phyloP scores from a whole-genome alignment of 139 green algal species.

The Zygnema cylindricum region DNA sequence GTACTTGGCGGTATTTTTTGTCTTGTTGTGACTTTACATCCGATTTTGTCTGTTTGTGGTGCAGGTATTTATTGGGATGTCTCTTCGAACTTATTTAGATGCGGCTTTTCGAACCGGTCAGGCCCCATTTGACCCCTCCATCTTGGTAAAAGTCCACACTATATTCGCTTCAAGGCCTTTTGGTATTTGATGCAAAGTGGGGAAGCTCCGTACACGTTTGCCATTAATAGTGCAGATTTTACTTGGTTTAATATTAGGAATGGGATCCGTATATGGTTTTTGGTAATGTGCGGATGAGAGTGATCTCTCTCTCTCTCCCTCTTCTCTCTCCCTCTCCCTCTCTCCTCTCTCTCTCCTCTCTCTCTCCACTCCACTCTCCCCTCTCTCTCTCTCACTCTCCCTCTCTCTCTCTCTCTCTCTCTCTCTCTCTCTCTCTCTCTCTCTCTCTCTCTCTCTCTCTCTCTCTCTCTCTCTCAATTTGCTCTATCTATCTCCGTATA shows the following conservation, averaged over 20 bases:
- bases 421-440: neutral
- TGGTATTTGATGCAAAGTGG: too few relatives aligned
- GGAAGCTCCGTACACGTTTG: too few relatives aligned
- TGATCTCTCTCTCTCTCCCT: too few relatives aligned
- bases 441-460: neutral
- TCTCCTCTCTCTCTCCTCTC: conserved; percentile 1
- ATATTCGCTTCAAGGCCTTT: too few relatives aligned
- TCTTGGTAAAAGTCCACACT: conserved; percentile 78
- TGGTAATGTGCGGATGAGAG: too few relatives aligned
- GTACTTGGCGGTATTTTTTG: too few relatives aligned
- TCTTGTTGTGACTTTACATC: too few relatives aligned
- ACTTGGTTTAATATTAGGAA: too few relatives aligned
- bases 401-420: neutral
- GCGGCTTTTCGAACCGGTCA: conserved; percentile 78
- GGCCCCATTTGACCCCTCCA: conserved; percentile 78
- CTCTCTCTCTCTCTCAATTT: neutral
- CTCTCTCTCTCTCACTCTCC: neutral
- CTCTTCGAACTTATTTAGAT: conserved; percentile 92
- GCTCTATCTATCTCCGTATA: conserved; percentile 20
- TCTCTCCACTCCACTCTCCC: conserved; percentile 24
- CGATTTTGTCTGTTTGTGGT: too few relatives aligned
- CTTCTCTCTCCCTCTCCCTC: neutral
- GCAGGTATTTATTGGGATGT: conserved; percentile 91
- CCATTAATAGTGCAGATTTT: too few relatives aligned
- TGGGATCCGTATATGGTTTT: too few relatives aligned